Base-by-base conservation (phyloP, 306 rosid species). In the Canavalia ensiformis region DNA sequence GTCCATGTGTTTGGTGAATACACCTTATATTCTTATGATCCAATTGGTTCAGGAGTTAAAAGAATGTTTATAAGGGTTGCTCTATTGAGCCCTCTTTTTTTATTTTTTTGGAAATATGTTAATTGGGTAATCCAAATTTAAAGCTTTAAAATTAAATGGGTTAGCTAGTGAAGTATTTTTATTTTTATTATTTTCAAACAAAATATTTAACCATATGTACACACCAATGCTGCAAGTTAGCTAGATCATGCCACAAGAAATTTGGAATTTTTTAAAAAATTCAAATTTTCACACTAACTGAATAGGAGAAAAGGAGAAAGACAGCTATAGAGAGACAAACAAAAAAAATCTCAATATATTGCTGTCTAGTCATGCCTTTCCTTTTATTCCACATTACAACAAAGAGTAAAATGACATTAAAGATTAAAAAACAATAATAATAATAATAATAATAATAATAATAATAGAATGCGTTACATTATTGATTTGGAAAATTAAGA, bases 1-100 rank as follows among this genome's bases (percentile, higher is more conserved):
- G 84, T 73, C 81, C 85, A 72, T 79, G 81, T 82, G 83, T 85
- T 84, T 71, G 81, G 56, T 76, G 66, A 12, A 46, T 64, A 47
- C 73, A 29, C 42, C 67, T 72, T 78, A 3, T 56, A 29, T 4
- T 65, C 64, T 76, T 45, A n/a, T 8, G 3, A 79, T 75, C 72
- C 75, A 82, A 68, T 74, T 72, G 55, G 79, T 68, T 86, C 65
- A 58, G 75, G 34, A 33, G 13, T 73, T 66, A 18, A 69, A 67
- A 42, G 69, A 76, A 85, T 81, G 79, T 63, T 81, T 56, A 59
- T 70, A 58, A 6, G 42, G 34, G 72, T 7, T 74, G 11, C 55
- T 49, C 8, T 44, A 74, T 45, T 67, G 6, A 74, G 5, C 7
- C 4, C 1, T 65, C 37, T 41, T 18, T 3, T 65, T 6, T 65